phyloP scores from a whole-genome alignment of 805 yeast species.

The Ogataea nonfermentans region DNA sequence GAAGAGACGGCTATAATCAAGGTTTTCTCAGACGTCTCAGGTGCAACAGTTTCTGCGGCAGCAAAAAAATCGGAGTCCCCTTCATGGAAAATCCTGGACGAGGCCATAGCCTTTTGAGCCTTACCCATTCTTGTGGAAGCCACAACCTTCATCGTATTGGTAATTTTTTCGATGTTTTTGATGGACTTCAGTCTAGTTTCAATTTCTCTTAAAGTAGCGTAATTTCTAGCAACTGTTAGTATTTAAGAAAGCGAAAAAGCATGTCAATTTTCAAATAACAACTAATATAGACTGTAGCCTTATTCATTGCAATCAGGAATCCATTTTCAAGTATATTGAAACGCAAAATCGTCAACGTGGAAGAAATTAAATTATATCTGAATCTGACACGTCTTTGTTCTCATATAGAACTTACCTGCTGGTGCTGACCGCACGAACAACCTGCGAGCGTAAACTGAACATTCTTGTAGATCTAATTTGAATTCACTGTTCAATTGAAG shows the following conservation, averaged over 20 bases:
- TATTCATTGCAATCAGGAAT: no score
- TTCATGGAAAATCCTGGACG: constrained; percentile 79
- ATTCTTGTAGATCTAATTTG: constrained; percentile 25
- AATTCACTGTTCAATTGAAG: constrained; percentile 1
- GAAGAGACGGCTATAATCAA: constrained; percentile 87
- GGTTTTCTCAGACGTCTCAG: constrained; percentile 50
- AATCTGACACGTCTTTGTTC: background rate
- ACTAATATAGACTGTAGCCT: no score
- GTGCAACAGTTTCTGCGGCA: constrained; percentile 72
- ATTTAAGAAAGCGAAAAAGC: background rate
- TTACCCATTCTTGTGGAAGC: constrained; percentile 95
- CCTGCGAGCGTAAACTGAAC: constrained; percentile 55
- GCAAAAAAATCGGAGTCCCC: constrained; percentile 77
- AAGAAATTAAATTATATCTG: no score
- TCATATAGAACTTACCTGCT: constrained; percentile 41
- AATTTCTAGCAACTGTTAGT: constrained; percentile 55
- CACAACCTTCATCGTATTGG: constrained; percentile 99
- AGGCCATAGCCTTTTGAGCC: constrained; percentile 92
- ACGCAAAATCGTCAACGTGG: no score
- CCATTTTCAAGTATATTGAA: no score
- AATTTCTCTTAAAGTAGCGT: constrained; percentile 98
- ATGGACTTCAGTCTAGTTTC: constrained; percentile 97
- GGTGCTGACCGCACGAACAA: constrained; percentile 47
- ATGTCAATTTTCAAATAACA: no score
- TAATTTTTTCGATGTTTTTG: constrained; percentile 98